Evolutionary conservation across 208 protist genomes (phyloP).

Genomic region (Vickermania ingenoplastis): DNA sequence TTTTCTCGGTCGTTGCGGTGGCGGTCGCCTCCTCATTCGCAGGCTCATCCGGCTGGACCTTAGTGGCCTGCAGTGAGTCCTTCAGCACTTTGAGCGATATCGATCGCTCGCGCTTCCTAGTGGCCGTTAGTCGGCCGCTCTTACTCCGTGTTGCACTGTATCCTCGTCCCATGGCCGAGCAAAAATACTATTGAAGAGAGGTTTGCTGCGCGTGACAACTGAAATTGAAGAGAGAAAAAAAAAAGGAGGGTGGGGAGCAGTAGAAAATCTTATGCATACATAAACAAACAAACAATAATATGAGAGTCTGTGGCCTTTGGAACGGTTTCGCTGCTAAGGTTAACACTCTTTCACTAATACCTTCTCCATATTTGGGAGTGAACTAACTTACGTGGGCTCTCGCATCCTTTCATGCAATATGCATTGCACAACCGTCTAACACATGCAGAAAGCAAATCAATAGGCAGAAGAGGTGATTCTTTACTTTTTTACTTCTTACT

Average conservation of each 20-base stretch:
- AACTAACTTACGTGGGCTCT: too few species aligned
- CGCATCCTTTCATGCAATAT: too few species aligned
- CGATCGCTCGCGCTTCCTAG: constrained; percentile 40
- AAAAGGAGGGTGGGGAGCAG: not conserved
- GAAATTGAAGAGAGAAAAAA: constrained; percentile 1
- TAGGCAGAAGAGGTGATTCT: too few species aligned
- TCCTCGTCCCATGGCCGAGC: constrained; percentile 69
- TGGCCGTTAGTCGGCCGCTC: constrained; percentile 61
- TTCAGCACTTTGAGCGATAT: constrained; percentile 12
- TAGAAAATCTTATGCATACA: not conserved
- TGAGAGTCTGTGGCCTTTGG: too few species aligned
- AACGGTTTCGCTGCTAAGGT: too few species aligned
- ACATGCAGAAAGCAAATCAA: too few species aligned
- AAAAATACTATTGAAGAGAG: too few species aligned
- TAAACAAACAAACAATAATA: too few species aligned
- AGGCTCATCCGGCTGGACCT: too few species aligned
- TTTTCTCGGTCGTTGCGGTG: not conserved
- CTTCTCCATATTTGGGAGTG: too few species aligned
- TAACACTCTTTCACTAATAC: too few species aligned
- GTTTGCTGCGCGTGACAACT: not conserved
- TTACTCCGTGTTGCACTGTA: constrained; percentile 74
- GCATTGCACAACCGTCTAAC: too few species aligned
- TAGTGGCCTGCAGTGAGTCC: constrained; percentile 1
- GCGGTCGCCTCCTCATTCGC: not conserved
- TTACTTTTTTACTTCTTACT: not conserved